These are phyloP conservation scores for Leptographium radiaticola DNA, from an alignment of 2,329 filamentous ascomycete genomes.

Conservation along the genomic window DNA sequence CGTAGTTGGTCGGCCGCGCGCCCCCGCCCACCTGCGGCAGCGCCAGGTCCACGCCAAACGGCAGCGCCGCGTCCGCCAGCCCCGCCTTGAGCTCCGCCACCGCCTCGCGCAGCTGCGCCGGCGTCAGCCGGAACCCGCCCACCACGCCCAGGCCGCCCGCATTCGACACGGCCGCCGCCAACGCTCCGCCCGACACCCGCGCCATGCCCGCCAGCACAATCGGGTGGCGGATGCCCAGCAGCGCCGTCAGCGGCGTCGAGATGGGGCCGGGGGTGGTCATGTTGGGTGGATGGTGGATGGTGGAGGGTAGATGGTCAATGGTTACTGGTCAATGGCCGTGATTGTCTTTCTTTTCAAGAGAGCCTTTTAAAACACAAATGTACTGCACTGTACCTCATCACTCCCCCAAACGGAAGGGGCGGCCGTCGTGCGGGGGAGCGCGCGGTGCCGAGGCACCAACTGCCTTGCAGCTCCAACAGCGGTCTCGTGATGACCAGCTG, in stretches of 20 bases:
- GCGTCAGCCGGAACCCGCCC: slow-evolving; percentile 59
- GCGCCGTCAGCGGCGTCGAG: slow-evolving; percentile 61
- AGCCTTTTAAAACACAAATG: too few species aligned
- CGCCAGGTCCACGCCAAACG: slow-evolving; percentile 85
- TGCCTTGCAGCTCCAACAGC: too few species aligned
- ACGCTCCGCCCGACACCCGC: slow-evolving; percentile 60
- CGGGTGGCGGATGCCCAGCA: slow-evolving; percentile 76
- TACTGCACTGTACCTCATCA: too few species aligned
- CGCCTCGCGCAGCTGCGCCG: slow-evolving; percentile 62
- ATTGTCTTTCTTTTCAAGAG: too few species aligned
- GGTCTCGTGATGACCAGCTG: too few species aligned
- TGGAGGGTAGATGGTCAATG: not conserved
- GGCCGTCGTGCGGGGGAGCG: too few species aligned
- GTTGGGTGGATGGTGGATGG: not conserved
- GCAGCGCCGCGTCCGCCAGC: slow-evolving; percentile 52
- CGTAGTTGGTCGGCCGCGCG: slow-evolving; percentile 85
- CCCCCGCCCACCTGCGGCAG: slow-evolving; percentile 76
- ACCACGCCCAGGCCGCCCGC: slow-evolving; percentile 74
- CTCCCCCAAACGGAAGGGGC: too few species aligned
- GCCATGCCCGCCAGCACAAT: slow-evolving; percentile 94
- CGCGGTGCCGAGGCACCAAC: too few species aligned
- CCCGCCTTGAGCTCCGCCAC: slow-evolving; percentile 74
- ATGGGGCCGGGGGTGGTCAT: slow-evolving; percentile 29
- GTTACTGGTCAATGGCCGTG: not conserved
- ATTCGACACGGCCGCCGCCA: slow-evolving; percentile 80